Conservation (phyloP, 768 basidiomycete species). For the Auricularia cornea region DNA sequence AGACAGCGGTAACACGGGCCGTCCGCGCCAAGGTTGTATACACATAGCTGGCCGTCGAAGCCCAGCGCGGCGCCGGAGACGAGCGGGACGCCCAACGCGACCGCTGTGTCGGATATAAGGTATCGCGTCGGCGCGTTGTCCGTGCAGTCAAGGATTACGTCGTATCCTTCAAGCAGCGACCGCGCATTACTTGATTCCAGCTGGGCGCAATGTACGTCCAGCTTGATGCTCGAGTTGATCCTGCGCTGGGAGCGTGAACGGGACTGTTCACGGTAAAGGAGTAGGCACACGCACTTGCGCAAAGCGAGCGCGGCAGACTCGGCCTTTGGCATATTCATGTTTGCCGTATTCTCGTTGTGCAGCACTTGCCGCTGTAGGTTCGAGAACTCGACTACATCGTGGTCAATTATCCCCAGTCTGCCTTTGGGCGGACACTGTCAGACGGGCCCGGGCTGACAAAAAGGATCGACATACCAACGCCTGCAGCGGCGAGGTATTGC, state of each 20-base stretch:
- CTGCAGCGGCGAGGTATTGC: conserved; percentile 88
- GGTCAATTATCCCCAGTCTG: conserved; percentile 77
- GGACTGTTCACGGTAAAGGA: background rate
- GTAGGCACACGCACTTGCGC: conserved; percentile 38
- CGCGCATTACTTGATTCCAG: conserved; percentile 58
- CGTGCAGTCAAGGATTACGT: conserved; percentile 86
- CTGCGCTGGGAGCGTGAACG: conserved; percentile 32
- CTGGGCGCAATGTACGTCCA: conserved; percentile 47
- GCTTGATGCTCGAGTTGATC: conserved; percentile 59
- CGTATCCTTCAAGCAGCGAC: conserved; percentile 50
- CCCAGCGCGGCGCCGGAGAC: conserved; percentile 90
- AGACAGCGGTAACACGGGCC: conserved; percentile 94
- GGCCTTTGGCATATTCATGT: conserved; percentile 72
- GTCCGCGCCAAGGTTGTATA: conserved; percentile 51
- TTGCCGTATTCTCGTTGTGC: conserved; percentile 47
- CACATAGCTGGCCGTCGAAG: conserved; percentile 72
- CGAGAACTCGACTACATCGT: conserved; percentile 78
- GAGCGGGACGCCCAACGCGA: conserved; percentile 67
- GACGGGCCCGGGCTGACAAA: background rate
- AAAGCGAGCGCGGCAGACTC: conserved; percentile 70
- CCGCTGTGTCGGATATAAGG: conserved; percentile 80
- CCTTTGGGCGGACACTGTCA: conserved; percentile 38
- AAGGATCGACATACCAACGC: conserved; percentile 61
- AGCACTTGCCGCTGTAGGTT: conserved; percentile 94
- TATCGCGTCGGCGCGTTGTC: conserved; percentile 92